These are phyloP conservation scores for Cryphonectria carpinicola DNA, from an alignment of 2,329 filamentous ascomycete genomes.

Conservation along the genomic window DNA sequence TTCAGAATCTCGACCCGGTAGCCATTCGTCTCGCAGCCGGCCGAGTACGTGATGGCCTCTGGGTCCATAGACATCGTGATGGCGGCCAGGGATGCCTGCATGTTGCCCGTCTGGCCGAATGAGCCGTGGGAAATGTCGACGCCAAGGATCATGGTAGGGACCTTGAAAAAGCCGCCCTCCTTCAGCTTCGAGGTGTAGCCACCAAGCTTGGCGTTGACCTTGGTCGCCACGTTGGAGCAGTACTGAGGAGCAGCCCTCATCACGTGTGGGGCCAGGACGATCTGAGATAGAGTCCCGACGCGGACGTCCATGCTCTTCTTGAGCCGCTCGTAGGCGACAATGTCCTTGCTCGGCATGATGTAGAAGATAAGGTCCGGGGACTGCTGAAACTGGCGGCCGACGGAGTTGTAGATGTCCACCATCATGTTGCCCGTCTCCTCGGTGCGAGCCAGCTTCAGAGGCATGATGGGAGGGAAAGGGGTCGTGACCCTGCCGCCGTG, in stretches of 20 bases:
- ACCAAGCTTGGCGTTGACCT: conserved; percentile 94
- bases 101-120: conserved; percentile 59
- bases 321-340: conserved; percentile 76
- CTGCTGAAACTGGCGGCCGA: conserved; percentile 55
- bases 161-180: conserved; percentile 46
- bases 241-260: conserved; percentile 76
- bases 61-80: conserved; percentile 81
- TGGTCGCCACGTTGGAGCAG: conserved; percentile 93
- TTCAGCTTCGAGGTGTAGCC: conserved; percentile 67
- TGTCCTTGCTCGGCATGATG: conserved; percentile 72
- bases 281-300: conserved; percentile 82
- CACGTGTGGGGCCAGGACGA: conserved; percentile 74
- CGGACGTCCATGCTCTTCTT: conserved; percentile 90
- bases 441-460: conserved; percentile 27
- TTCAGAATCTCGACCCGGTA: conserved; percentile 79
- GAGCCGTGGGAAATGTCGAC: conserved; percentile 87
- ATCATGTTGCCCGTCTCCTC: conserved; percentile 57
- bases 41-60: conserved; percentile 74
- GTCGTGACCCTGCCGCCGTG: conserved; percentile 53
- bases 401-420: conserved; percentile 56
- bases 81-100: conserved; percentile 74
- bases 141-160: conserved; percentile 81
- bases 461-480: conserved; percentile 41
- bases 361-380: conserved; percentile 80
- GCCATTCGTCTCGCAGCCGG: conserved; percentile 81